Percentiles rank a stretch among this genome's conserved stretches.
Conservation (phyloP, 768 basidiomycete species). For the Clathrus columnatus region DNA sequence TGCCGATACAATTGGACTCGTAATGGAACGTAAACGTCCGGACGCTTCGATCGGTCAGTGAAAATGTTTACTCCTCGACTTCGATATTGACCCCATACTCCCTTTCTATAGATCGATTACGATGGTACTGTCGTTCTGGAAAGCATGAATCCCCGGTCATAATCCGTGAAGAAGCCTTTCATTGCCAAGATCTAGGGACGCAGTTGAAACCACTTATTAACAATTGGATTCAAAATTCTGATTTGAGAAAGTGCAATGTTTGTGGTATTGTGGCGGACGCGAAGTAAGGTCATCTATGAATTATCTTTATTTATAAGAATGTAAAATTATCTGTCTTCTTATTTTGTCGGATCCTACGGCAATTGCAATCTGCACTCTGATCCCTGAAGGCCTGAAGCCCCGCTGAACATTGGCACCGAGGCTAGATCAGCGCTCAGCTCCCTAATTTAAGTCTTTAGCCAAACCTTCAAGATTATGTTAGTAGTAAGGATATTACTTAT, state of each 20-base stretch:
- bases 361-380: too few species aligned
- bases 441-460: too few species aligned
- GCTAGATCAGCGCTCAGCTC: too few species aligned
- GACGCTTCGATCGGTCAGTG: slow-evolving; percentile 69
- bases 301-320: not conserved
- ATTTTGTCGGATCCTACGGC: not conserved
- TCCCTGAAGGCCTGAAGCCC: too few species aligned
- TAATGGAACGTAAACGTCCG: slow-evolving; percentile 81
- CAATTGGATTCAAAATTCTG: slow-evolving; percentile 63
- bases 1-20: slow-evolving; percentile 83
- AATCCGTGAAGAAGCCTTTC: slow-evolving; percentile 78
- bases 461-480: too few species aligned
- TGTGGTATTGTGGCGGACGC: slow-evolving; percentile 61
- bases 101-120: slow-evolving; percentile 60
- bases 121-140: slow-evolving; percentile 80
- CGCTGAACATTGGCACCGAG: too few species aligned
- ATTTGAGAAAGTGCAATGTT: slow-evolving; percentile 55
- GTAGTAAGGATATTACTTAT: too few species aligned
- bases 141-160: slow-evolving; percentile 59
- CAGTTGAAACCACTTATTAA: slow-evolving; percentile 91
- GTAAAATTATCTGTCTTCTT: too few species aligned
- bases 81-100: not conserved
- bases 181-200: slow-evolving; percentile 83
- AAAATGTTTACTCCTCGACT: too few species aligned
- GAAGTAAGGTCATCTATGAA: slow-evolving; percentile 28